phyloP scores from a whole-genome alignment of 2,329 filamentous ascomycete genomes.

The Hymenotorrendiella dingleyae region DNA sequence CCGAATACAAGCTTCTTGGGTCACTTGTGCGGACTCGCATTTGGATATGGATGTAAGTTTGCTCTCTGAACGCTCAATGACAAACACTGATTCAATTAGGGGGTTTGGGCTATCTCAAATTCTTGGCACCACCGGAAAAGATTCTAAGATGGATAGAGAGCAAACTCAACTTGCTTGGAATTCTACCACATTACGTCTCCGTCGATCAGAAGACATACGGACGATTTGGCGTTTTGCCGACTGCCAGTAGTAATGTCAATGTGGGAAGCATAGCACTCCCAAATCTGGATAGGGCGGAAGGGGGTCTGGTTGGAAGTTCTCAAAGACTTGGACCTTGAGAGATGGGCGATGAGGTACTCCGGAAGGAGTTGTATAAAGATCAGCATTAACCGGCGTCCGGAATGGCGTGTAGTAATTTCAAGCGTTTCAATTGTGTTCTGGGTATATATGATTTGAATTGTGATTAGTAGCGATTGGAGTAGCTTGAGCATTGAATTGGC shows the following conservation, averaged over 20 bases:
- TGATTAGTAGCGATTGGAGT: not conserved
- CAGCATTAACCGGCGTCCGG: conserved; percentile 25
- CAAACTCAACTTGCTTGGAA: conserved; percentile 76
- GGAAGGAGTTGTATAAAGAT: too few relatives aligned
- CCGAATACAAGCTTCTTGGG: conserved; percentile 80
- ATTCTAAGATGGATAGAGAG: conserved; percentile 81
- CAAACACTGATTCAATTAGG: conserved; percentile 41
- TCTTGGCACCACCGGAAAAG: conserved; percentile 85
- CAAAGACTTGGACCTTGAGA: conserved; percentile 65
- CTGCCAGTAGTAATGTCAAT: conserved; percentile 44
- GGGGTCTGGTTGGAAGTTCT: conserved; percentile 57
- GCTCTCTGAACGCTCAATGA: not conserved
- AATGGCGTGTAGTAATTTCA: too few relatives aligned
- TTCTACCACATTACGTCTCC: conserved; percentile 86
- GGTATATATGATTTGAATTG: not conserved
- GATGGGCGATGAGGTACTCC: too few relatives aligned
- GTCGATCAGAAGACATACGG: conserved; percentile 96
- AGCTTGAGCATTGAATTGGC: too few relatives aligned
- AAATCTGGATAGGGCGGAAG: conserved; percentile 37
- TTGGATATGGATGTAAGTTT: conserved; percentile 78
- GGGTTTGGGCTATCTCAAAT: conserved; percentile 82
- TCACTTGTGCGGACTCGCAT: conserved; percentile 73
- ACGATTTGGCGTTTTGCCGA: conserved; percentile 80
- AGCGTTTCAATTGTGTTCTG: too few relatives aligned
- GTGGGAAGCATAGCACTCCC: conserved; percentile 31